A percentile compares a stretch with the other conserved stretches of the same genome.
phyloP scores from a whole-genome alignment of 2,329 filamentous ascomycete genomes.

The Pseudopyricularia cyperi region DNA sequence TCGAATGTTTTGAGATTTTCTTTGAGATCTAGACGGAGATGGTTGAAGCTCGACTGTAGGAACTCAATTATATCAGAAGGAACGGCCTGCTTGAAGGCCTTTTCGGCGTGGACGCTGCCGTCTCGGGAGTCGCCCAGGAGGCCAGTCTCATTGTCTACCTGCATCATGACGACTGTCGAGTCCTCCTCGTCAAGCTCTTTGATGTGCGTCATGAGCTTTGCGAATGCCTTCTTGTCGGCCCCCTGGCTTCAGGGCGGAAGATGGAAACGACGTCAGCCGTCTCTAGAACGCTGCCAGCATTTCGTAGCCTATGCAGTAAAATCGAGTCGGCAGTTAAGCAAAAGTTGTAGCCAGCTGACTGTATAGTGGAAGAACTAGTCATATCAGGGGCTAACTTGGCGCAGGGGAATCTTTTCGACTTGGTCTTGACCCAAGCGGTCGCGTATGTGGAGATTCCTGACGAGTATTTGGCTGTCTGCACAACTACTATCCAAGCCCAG shows the following conservation, averaged over 20 bases:
- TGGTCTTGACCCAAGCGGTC: slow-evolving; percentile 14
- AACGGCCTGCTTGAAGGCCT: slow-evolving; percentile 21
- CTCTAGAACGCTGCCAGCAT: slow-evolving; percentile 11
- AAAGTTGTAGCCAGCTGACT: too few relatives aligned
- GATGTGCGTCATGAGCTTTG: slow-evolving; percentile 16
- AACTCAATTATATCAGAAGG: slow-evolving; percentile 9
- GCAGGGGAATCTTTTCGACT: slow-evolving; percentile 13
- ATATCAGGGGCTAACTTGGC: too few relatives aligned
- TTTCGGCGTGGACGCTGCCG: slow-evolving; percentile 24
- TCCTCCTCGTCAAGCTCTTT: slow-evolving; percentile 29
- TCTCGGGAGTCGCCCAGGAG: slow-evolving; percentile 38
- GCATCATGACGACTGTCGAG: slow-evolving; percentile 39
- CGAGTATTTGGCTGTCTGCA: not conserved
- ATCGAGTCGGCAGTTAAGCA: too few relatives aligned
- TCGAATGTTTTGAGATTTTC: slow-evolving; percentile 4
- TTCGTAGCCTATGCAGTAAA: too few relatives aligned
- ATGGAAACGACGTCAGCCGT: slow-evolving; percentile 15
- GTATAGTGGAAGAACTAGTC: too few relatives aligned
- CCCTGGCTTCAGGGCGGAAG: slow-evolving; percentile 9
- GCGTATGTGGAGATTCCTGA: slow-evolving; percentile 10
- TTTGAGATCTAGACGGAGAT: slow-evolving; percentile 9
- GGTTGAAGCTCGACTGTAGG: slow-evolving; percentile 2
- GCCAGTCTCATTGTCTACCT: slow-evolving; percentile 44
- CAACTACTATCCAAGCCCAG: not conserved
- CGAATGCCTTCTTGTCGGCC: slow-evolving; percentile 15